A percentile compares a stretch with the other conserved stretches of the same genome.
These are phyloP conservation scores for Mycena citricolor DNA, from an alignment of 1,284 basidiomycete genomes.

Conservation along the genomic window DNA sequence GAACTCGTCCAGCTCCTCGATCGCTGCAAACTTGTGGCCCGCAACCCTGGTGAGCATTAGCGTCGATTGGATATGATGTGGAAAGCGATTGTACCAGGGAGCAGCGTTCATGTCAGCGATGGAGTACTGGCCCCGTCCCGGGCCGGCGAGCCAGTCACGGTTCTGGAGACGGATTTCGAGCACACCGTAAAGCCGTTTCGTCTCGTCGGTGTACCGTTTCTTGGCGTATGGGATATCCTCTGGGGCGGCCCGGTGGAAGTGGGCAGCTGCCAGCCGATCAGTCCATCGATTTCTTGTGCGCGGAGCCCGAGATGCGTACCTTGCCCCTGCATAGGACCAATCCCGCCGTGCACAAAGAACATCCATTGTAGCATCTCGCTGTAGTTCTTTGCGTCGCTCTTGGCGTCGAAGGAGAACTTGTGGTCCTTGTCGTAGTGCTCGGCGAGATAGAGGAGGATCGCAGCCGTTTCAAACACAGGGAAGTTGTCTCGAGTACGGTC, in stretches of 20 bases:
- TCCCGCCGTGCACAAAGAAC: conserved; percentile 73
- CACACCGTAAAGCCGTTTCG: conserved; percentile 74
- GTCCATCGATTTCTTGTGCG: neutral
- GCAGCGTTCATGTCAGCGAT: conserved; percentile 65
- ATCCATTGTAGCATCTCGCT: conserved; percentile 77
- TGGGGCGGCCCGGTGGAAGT: conserved; percentile 56
- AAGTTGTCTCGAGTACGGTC: conserved; percentile 54
- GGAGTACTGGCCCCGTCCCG: conserved; percentile 62
- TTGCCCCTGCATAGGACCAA: conserved; percentile 79
- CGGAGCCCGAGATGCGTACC: conserved; percentile 25
- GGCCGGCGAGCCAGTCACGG: conserved; percentile 70
- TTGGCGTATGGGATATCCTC: conserved; percentile 69
- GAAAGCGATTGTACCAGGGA: conserved; percentile 28
- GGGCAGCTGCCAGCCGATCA: conserved; percentile 37
- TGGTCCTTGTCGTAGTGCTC: conserved; percentile 59
- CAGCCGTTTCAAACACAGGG: conserved; percentile 67
- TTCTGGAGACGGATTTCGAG: conserved; percentile 65
- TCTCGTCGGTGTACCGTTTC: conserved; percentile 72
- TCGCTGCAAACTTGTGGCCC: conserved; percentile 43
- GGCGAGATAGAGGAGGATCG: conserved; percentile 65
- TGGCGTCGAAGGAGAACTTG: conserved; percentile 54
- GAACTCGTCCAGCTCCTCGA: conserved; percentile 55
- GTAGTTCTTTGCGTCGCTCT: conserved; percentile 44
- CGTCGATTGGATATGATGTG: neutral
- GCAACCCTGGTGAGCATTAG: conserved; percentile 43